Conservation (phyloP, 1,284 basidiomycete genomes). For the Sanghuangporus baumii region DNA sequence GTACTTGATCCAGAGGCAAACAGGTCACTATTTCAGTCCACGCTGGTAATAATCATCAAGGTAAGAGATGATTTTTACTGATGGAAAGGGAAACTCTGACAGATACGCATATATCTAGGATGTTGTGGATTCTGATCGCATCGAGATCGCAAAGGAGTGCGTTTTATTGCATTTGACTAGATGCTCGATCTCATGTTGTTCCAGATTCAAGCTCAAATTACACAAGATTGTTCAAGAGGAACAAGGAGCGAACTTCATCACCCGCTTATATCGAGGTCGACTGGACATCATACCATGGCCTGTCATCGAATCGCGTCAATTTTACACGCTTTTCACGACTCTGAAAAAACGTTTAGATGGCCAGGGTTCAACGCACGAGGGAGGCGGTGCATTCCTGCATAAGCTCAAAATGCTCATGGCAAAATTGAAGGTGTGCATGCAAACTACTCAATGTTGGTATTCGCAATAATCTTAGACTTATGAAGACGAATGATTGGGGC, state of each 20-base stretch:
- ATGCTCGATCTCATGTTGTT: neutral
- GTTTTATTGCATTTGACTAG: constrained; percentile 14
- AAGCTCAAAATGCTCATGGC: constrained; percentile 61
- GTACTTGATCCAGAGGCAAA: constrained; percentile 54
- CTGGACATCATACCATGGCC: constrained; percentile 61
- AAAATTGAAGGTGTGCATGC: constrained; percentile 46
- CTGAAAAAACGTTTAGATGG: constrained; percentile 42
- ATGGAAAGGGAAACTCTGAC: neutral
- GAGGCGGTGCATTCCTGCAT: constrained; percentile 50
- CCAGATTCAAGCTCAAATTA: constrained; percentile 49
- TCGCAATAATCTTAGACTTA: neutral
- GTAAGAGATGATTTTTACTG: constrained; percentile 24
- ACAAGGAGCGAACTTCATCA: constrained; percentile 57
- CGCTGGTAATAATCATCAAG: constrained; percentile 58
- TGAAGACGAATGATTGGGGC: constrained; percentile 58
- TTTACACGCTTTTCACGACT: constrained; percentile 46
- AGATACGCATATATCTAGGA: constrained; percentile 33
- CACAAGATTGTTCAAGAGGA: constrained; percentile 52
- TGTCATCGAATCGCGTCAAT: constrained; percentile 54
- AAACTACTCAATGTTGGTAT: neutral
- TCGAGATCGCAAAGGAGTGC: constrained; percentile 53
- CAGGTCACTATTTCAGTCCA: constrained; percentile 53
- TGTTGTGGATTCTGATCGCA: constrained; percentile 51
- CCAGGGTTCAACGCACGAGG: constrained; percentile 42
- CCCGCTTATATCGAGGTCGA: constrained; percentile 46